Base-by-base conservation (phyloP, 1,284 basidiomycete species). In the Sutorius eximius region DNA sequence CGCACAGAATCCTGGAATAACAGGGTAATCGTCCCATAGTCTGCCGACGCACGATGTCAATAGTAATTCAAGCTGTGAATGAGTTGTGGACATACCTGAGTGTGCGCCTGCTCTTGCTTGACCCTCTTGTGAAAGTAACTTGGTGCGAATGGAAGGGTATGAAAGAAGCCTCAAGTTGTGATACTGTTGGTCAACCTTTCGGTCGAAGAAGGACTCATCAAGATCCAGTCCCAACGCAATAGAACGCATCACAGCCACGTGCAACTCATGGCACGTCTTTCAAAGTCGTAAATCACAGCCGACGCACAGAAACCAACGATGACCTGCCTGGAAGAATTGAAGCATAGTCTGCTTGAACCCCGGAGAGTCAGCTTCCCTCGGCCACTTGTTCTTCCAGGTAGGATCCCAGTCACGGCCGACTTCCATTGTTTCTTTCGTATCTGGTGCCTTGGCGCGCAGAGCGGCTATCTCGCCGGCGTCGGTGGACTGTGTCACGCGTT, bases 381-480 rank as follows among this genome's bases (percentile, higher is more conserved):
- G 91, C 91, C 92, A 94, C 60, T 79, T 79, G 69, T 94, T 94
- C 70, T 80, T 84, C 85, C 83, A 89, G 33, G 71, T 77, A 30
- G 79, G 75, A 61, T 89, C 89, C 83, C 85, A 88, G 58, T 93
- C 89, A 29, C 86, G 78, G 20, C 91, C 90, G 52, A 93, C 92
- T 70, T 94, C 91, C 83, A 93, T 91, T 15, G 82, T 78, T 70
- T 93, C 91, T 70, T 93, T 93, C 71, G 74, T 85, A 66, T 92
- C 89, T 0, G 91, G 91, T 0, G 90, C 82, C 59, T 82, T 82
- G 50, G 75, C 75, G 24, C 91, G 85, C 18, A 93, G 74, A 33
- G 78, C 70, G 37, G 85, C 86, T 60, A 94, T 93, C 71, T 92
- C 90, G n/a, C 76, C 72, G 6, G 82, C 77, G 69, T 90, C 82